Evolutionary conservation across 306 rosid genomes (phyloP), one percentile per base, ranked within the genome.

Genomic region (Lablab purpureus): DNA sequence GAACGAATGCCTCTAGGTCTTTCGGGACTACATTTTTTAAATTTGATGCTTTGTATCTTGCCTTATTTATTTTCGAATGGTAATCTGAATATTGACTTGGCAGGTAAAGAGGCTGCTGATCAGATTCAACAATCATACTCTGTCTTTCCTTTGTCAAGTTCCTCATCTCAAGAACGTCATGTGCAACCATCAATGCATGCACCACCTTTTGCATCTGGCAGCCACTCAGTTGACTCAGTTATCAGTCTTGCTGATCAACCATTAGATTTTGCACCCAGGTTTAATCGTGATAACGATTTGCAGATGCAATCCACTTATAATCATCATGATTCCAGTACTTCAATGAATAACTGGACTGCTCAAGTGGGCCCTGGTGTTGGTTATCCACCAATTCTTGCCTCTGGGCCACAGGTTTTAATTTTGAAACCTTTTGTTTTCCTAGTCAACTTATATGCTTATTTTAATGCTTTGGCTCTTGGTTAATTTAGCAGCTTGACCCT

Each of bases 221-320:
- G 74, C 81, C 89, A 88, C 73, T 83, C 88, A 64, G 85, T 71
- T 77, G 92, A 86, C 47, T 81, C 91, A 15, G 25, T 84, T 25
- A 72, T 79, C 82, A 91, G 77, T 85, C 88, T 82, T 84, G 94
- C 98, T 72, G 99, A 95, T 84, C 96, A 93, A 87, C 99, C 99
- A 71, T 84, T 93, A 80, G 96, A 95, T 45, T 95, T 95, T 91
- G 87, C 93, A 64, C 94, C 94, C 32, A 82, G 91, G 86, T 95
- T 88, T 84, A 85, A 74, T 82, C 90, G 62, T 80, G 97, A 87
- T 51, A 80, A 69, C 79, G 85, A 89, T 71, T 79, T 80, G 56
- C 90, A 83, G 65, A 70, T 82, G 82, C 94, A 85, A 34, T 82
- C 97, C 18, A 84, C 85, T 70, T 92, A 87, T 80, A 76, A 80